phyloP scores from a whole-genome alignment of 345 rosid genomes.

The Syzygium aqueum region DNA sequence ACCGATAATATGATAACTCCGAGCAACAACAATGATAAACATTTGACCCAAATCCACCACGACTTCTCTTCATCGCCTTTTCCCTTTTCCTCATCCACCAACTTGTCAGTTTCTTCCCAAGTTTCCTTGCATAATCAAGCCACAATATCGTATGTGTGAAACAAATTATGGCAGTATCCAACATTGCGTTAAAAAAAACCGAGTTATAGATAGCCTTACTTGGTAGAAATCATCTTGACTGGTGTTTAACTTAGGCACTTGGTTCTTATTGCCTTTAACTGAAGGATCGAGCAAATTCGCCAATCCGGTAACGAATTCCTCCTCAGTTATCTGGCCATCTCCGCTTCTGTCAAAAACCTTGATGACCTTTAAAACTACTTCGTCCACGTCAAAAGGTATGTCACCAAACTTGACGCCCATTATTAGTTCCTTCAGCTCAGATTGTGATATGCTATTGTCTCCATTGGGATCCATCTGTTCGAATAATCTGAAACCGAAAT shows the following conservation, averaged over 20 bases:
- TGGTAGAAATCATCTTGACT: conserved; percentile 5
- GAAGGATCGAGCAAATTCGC: conserved; percentile 3
- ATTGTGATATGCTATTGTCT: conserved; percentile 8
- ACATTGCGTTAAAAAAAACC: neutral
- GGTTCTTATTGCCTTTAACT: neutral
- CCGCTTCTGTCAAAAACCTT: conserved; percentile 15
- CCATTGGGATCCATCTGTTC: conserved; percentile 8
- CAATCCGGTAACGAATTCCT: conserved; percentile 18
- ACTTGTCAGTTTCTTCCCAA: conserved; percentile 17
- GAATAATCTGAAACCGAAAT: conserved; percentile 10
- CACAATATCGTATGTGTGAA: neutral
- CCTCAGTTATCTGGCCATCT: conserved; percentile 8
- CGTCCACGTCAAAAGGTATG: conserved; percentile 11
- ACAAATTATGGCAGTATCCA: neutral
- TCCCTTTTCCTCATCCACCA: conserved; percentile 6
- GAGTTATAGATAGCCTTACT: neutral
- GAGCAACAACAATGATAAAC: conserved; percentile 1
- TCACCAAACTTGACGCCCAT: conserved; percentile 9
- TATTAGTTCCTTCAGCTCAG: conserved; percentile 15
- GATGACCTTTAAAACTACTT: conserved; percentile 8
- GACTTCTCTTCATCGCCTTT: neutral
- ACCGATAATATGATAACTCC: conserved; percentile 14
- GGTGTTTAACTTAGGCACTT: neutral
- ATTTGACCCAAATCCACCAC: conserved; percentile 4
- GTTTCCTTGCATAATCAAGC: neutral